Conservation (phyloP, 805 yeast species). For the Spathaspora passalidarum region DNA sequence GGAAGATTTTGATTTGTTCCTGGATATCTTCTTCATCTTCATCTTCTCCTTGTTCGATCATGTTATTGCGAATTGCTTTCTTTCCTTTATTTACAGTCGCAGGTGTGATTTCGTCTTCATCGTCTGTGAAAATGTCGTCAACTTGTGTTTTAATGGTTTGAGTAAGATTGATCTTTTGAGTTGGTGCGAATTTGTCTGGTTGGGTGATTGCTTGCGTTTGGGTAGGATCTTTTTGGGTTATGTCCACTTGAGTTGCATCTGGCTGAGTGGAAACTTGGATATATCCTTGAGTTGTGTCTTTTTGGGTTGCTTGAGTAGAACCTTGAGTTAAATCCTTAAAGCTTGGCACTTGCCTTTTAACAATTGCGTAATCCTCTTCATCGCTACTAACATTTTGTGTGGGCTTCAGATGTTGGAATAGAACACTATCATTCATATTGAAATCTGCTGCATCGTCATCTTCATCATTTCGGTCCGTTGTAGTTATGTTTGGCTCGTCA, state of each 20-base stretch:
- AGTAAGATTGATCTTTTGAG: slow-evolving; percentile 2
- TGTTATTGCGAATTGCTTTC: slow-evolving; percentile 16
- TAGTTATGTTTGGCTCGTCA: slow-evolving; percentile 1
- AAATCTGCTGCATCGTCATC: neutral
- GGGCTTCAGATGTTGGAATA: slow-evolving; percentile 29
- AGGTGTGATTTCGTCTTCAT: slow-evolving; percentile 26
- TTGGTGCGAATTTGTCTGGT: neutral
- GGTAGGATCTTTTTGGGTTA: neutral
- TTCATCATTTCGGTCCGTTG: neutral
- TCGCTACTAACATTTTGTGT: slow-evolving; percentile 9
- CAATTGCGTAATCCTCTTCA: neutral
- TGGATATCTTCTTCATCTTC: slow-evolving; percentile 22
- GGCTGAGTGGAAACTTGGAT: neutral
- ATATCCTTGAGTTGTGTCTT: slow-evolving; percentile 4
- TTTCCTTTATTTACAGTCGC: slow-evolving; percentile 22
- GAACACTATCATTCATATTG: slow-evolving; percentile 7
- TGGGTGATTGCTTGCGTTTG: neutral
- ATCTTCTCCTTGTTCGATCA: slow-evolving; percentile 16
- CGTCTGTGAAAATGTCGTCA: slow-evolving; percentile 1
- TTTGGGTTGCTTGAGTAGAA: slow-evolving; percentile 19
- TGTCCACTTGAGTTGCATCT: neutral
- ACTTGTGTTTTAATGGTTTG: slow-evolving; percentile 1
- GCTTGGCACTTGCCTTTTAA: slow-evolving; percentile 13
- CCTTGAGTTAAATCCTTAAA: slow-evolving; percentile 18
- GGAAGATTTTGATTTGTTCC: slow-evolving; percentile 34